These are phyloP conservation scores for Ophiostoma pallidulum DNA, from an alignment of 2,329 filamentous ascomycete genomes.

Conservation along the genomic window DNA sequence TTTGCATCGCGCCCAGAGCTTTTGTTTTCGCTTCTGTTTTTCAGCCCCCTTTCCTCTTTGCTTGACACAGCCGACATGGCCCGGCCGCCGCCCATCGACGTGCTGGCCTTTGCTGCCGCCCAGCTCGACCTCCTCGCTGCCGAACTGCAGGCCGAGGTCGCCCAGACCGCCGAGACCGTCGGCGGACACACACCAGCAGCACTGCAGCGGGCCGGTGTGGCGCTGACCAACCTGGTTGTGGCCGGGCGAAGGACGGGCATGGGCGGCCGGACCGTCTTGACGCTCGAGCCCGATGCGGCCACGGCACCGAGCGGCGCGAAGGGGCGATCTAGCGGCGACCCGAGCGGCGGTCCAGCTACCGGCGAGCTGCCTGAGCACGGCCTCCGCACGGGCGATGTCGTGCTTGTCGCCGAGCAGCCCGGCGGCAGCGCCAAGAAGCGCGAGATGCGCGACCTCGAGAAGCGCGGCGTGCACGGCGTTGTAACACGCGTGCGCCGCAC, in stretches of 20 bases:
- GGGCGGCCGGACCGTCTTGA: constrained; percentile 82
- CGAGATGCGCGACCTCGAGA: constrained; percentile 61
- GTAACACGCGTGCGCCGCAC: constrained; percentile 53
- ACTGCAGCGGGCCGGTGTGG: constrained; percentile 68
- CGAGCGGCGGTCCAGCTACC: constrained; percentile 5
- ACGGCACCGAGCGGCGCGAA: constrained; percentile 26
- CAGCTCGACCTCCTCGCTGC: constrained; percentile 62
- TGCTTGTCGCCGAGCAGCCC: constrained; percentile 65
- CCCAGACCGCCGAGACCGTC: constrained; percentile 59
- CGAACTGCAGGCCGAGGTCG: constrained; percentile 64
- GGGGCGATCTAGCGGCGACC: too few relatives aligned
- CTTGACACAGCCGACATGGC: neutral
- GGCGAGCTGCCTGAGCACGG: constrained; percentile 63
- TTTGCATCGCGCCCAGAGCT: neutral
- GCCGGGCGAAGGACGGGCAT: constrained; percentile 75
- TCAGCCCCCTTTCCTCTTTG: neutral
- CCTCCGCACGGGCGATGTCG: constrained; percentile 67
- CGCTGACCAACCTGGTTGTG: constrained; percentile 66
- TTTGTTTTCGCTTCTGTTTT: neutral
- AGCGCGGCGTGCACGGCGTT: constrained; percentile 59
- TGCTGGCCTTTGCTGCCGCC: constrained; percentile 58
- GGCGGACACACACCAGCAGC: constrained; percentile 56
- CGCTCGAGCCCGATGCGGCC: constrained; percentile 58
- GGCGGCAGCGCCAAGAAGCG: constrained; percentile 62
- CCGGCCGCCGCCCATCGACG: constrained; percentile 37